phyloP scores from a whole-genome alignment of 164 flowering plant genomes.

The Paratinospora sagittata region DNA sequence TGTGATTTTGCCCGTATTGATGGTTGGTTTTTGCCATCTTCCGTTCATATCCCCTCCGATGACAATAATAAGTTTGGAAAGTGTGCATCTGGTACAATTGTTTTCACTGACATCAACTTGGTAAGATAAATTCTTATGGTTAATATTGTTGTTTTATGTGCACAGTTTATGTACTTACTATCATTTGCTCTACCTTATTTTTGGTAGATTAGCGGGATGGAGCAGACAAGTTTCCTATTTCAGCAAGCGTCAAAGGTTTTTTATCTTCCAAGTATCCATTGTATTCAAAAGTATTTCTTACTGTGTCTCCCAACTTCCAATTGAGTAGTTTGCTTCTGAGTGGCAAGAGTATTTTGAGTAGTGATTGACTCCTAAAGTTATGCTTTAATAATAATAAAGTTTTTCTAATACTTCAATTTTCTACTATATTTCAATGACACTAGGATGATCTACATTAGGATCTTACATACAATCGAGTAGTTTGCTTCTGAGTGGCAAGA shows the following conservation, averaged over 20 bases:
- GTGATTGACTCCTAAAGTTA: too few relatives aligned
- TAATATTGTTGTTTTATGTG: neutral
- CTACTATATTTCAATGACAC: too few relatives aligned
- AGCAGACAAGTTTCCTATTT: constrained; percentile 89
- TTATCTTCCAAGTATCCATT: constrained; percentile 4
- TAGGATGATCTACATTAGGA: too few relatives aligned
- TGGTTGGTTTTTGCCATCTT: constrained; percentile 86
- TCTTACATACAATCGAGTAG: too few relatives aligned
- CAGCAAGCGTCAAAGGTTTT: constrained; percentile 94
- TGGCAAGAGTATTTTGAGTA: too few relatives aligned
- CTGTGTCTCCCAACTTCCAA: neutral
- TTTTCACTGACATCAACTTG: constrained; percentile 87
- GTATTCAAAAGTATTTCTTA: neutral
- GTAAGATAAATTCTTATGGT: constrained; percentile 28
- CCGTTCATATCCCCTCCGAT: constrained; percentile 21
- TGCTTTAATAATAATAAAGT: too few relatives aligned
- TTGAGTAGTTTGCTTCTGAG: too few relatives aligned
- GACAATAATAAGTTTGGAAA: constrained; percentile 35
- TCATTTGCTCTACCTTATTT: constrained; percentile 3
- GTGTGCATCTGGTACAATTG: constrained; percentile 48
- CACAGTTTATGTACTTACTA: constrained; percentile 2
- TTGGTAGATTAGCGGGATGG: constrained; percentile 88
- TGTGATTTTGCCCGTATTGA: constrained; percentile 92
- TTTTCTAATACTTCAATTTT: too few relatives aligned
- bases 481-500: too few relatives aligned